Evolutionary conservation across 306 rosid genomes (phyloP).

Genomic region (Cucurbita ficifolia): DNA sequence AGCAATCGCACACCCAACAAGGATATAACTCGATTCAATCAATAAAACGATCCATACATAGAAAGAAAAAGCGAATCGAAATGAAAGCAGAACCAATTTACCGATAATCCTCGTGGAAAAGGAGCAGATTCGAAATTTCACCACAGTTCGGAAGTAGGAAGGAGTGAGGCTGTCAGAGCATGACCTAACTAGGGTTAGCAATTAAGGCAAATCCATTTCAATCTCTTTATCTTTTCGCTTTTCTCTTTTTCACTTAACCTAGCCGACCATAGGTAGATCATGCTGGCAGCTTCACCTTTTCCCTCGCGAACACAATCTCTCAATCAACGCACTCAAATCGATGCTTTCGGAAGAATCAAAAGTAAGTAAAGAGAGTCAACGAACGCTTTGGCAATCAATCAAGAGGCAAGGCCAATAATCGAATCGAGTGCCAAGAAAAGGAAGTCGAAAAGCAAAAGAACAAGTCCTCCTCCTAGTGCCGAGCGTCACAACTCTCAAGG

Average conservation of each 20-base stretch:
- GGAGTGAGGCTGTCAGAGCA: constrained; percentile 99
- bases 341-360: background rate
- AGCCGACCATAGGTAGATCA: constrained; percentile 25
- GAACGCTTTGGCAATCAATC: background rate
- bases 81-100: background rate
- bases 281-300: constrained; percentile 16
- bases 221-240: background rate
- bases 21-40: background rate
- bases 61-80: background rate
- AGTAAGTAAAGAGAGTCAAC: background rate
- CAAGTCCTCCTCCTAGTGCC: background rate
- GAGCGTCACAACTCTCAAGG: background rate
- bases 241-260: background rate
- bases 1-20: background rate
- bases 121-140: background rate
- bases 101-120: background rate
- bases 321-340: background rate
- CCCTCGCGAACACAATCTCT: constrained; percentile 2
- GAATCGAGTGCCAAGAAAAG: background rate
- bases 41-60: background rate
- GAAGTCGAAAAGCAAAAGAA: background rate
- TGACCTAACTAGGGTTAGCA: constrained; percentile 82
- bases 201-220: background rate
- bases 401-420: background rate
- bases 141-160: constrained; percentile 50